Conservation (phyloP, 225 moss, liverwort and hornwort species). For the Pseudisothecium myosuroides region DNA sequence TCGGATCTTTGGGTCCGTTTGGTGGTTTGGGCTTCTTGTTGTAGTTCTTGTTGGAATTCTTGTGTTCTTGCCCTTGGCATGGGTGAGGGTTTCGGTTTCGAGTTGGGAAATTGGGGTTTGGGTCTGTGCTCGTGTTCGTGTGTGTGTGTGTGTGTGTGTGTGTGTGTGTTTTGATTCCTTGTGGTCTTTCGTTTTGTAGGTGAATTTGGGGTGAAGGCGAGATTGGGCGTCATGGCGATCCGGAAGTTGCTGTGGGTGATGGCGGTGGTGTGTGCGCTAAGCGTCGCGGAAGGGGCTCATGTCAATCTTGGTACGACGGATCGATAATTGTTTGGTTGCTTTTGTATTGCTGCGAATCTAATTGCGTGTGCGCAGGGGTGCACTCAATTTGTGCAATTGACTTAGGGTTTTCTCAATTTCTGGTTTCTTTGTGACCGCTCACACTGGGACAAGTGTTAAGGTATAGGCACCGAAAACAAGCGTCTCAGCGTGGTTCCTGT, state of each 20-base stretch:
- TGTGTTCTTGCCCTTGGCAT: background rate
- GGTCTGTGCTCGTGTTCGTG: background rate
- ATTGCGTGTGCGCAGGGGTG: background rate
- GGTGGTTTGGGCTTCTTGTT: background rate
- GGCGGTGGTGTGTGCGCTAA: constrained; percentile 7
- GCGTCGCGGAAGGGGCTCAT: constrained; percentile 6
- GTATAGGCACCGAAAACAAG: background rate
- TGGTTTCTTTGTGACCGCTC: background rate
- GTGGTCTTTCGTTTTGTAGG: background rate
- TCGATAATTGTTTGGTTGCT: background rate
- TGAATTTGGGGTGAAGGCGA: background rate
- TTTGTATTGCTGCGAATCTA: background rate
- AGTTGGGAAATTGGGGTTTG: background rate
- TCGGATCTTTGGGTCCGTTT: background rate
- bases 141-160: background rate
- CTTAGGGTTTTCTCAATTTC: background rate
- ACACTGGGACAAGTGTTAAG: background rate
- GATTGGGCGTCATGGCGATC: constrained; percentile 14
- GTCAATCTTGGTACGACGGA: constrained; percentile 24
- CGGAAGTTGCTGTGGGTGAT: background rate
- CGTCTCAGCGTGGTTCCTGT: background rate
- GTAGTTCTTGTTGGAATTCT: background rate
- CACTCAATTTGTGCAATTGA: background rate
- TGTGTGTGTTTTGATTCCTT: background rate
- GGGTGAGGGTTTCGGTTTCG: background rate